A percentile compares a stretch with the other conserved stretches of the same genome.
Conservation (phyloP, 1,284 basidiomycete species). For the Puccinia horiana region DNA sequence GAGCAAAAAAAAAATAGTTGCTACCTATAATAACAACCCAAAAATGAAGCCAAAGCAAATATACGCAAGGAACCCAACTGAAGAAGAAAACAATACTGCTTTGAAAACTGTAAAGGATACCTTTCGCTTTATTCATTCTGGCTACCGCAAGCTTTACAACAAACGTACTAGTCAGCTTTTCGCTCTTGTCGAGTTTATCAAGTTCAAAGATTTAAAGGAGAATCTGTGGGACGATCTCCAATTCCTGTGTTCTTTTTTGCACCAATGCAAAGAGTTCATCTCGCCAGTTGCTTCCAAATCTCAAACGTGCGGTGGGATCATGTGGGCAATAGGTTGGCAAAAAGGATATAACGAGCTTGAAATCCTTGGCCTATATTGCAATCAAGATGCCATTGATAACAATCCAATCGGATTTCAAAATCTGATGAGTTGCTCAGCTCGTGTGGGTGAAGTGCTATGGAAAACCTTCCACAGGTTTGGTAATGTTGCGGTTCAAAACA, state of each 20-base stretch:
- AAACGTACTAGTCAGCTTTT: not conserved
- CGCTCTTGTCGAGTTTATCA: not conserved
- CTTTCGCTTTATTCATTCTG: not conserved
- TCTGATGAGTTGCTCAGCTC: not conserved
- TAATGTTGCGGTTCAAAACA: not conserved
- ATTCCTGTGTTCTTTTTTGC: not conserved
- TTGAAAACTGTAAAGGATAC: too few relatives aligned
- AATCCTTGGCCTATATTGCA: not conserved
- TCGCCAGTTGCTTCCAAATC: too few relatives aligned
- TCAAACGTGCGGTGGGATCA: too few relatives aligned
- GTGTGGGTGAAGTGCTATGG: not conserved
- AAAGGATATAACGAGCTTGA: not conserved
- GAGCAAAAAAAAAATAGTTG: not conserved
- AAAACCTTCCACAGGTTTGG: not conserved
- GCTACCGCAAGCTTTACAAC: not conserved
- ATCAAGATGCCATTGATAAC: too few relatives aligned
- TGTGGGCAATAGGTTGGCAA: not conserved
- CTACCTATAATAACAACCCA: not conserved
- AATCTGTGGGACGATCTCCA: not conserved
- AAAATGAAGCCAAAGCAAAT: not conserved
- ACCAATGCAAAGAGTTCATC: not conserved
- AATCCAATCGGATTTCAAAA: not conserved
- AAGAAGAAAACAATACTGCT: not conserved
- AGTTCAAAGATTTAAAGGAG: too few relatives aligned
- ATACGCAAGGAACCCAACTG: not conserved